phyloP scores from a whole-genome alignment of 129 eudicot species.

The Flaveria ramosissima region DNA sequence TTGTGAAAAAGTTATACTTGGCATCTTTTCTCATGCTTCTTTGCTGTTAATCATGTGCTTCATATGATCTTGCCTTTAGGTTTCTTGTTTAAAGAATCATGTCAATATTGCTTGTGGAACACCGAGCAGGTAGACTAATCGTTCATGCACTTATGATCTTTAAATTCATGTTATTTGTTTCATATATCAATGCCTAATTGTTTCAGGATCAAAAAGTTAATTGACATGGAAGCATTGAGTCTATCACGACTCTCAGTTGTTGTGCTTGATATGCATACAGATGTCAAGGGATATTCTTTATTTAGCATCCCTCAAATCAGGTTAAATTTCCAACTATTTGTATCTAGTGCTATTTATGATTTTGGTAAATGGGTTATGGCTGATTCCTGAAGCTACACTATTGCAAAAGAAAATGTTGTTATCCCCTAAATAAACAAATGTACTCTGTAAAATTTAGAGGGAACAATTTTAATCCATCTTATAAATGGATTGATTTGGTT shows the following conservation, averaged over 20 bases:
- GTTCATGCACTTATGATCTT: slow-evolving; percentile 8
- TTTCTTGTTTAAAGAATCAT: slow-evolving; percentile 62
- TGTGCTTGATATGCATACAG: slow-evolving; percentile 86
- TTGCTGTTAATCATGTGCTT: slow-evolving; percentile 9
- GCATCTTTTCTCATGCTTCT: not conserved
- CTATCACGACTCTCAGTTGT: slow-evolving; percentile 69
- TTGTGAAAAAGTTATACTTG: not conserved
- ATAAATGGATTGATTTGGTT: not conserved
- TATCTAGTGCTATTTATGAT: not conserved
- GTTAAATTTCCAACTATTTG: slow-evolving; percentile 39
- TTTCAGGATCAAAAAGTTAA: slow-evolving; percentile 84
- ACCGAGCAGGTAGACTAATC: slow-evolving; percentile 61
- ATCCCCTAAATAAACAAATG: not conserved
- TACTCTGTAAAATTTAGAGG: not conserved
- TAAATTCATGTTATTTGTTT: slow-evolving; percentile 12
- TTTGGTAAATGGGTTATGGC: not conserved
- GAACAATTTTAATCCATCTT: too few species aligned
- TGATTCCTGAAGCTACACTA: not conserved
- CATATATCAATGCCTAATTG: not conserved
- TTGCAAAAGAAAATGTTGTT: not conserved
- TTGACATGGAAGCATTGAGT: slow-evolving; percentile 78
- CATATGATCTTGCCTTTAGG: slow-evolving; percentile 44
- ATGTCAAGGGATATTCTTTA: slow-evolving; percentile 87
- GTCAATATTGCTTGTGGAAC: slow-evolving; percentile 89
- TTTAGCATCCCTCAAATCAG: slow-evolving; percentile 93